Evolutionary conservation across 2,329 filamentous ascomycete species (phyloP), one percentile per base, ranked within the genome.

Genomic region (Alternaria gansuensis): DNA sequence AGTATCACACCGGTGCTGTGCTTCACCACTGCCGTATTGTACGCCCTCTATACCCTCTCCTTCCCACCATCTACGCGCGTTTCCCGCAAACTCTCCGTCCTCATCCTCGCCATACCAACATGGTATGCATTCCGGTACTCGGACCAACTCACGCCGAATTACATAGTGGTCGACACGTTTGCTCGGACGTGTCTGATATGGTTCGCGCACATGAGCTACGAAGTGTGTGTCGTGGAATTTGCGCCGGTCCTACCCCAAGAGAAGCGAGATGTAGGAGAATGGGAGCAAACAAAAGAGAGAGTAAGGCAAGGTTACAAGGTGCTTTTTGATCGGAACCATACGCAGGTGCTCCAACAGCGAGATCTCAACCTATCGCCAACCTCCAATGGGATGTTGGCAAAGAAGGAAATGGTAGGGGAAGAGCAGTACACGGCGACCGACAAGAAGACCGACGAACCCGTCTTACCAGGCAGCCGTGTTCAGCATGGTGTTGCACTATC

Each of bases 151-250:
- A 50, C 54, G 1, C 62, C 63, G 1, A 54, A 52, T 49, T 58
- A 34, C 17, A 39, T 23, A 1, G 0, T 64, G 3, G 56, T 56
- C 28, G 68, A 70, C 24, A 65, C 65, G 3, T 58, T 65, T 26
- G 61, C 55, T 1, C 59, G 68, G 7, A 57, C 65, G 43, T 28
- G 64, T 3, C 63, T 67, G n/a, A 70, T 70, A 53, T 69, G 65
- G 65, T 49, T 58, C 10, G 60, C 45, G 2, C 57, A 68, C 54
- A 59, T 65, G 54, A 67, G 65, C 46, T 60, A 63, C 36, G 57
- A 54, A 5, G 37, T 68, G 13, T 45, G 57, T 4, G 45, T 69
- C 2, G 21, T 65, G 1, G 40, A 62, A 3, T 63, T 55, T 13
- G 13, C 43, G 2, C 65, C 68, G 1, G 10, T 41, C 2, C 10